Conservation (phyloP, 2,329 filamentous ascomycete species). For the Alternaria viburni region DNA sequence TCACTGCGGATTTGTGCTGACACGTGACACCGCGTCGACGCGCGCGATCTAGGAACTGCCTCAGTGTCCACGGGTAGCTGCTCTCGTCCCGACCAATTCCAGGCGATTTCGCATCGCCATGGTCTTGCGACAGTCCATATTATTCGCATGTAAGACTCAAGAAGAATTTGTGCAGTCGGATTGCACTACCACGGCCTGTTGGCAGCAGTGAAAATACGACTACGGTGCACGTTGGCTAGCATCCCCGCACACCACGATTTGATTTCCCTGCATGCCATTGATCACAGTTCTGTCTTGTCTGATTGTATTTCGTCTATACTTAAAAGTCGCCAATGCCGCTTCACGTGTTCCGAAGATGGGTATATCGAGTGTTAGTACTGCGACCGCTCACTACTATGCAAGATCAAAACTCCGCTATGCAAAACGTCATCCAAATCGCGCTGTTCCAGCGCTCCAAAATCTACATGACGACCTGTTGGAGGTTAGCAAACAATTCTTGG, state of each 20-base stretch:
- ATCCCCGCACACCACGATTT: neutral
- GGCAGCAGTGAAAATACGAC: neutral
- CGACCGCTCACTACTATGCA: constrained; percentile 14
- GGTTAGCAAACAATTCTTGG: constrained; percentile 11
- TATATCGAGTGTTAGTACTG: constrained; percentile 16
- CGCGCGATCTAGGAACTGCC: neutral
- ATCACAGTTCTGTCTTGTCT: neutral
- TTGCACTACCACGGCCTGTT: neutral
- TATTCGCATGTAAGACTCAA: neutral
- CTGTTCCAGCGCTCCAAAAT: neutral
- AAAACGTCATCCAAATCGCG: constrained; percentile 4
- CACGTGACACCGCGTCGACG: constrained; percentile 26
- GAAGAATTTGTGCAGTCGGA: neutral
- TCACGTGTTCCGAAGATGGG: constrained; percentile 2
- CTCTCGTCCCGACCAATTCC: neutral
- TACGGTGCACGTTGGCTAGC: neutral
- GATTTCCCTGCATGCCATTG: neutral
- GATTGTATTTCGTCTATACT: constrained; percentile 6
- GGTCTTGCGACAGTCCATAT: neutral
- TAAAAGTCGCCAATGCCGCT: neutral
- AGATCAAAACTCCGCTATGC: constrained; percentile 29
- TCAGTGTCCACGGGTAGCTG: neutral
- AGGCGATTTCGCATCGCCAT: neutral
- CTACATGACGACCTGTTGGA: constrained; percentile 38
- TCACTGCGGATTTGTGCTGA: neutral